Base-by-base conservation (phyloP, 148 eudicot species). In the Rhododendron henanense region DNA sequence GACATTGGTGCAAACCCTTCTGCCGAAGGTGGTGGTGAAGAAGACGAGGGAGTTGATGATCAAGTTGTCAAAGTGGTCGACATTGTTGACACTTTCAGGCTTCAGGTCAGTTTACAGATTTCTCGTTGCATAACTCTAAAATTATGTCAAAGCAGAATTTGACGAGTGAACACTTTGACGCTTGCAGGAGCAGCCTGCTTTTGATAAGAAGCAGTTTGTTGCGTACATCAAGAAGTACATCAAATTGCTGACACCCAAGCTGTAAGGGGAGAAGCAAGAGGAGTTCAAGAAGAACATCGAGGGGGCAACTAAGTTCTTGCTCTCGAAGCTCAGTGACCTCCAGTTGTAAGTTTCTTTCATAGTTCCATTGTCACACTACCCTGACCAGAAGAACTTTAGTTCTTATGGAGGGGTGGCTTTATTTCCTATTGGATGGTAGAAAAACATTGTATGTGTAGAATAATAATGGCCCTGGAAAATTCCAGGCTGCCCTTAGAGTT, bases 1-100 rank as follows among this genome's bases (percentile, higher is more conserved):
- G 90, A 94, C 85, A 94, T 96, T 82, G 99, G 99, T 88, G 99
- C 96, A 79, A 96, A 96, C 83, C 98, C 99, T 82, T 96, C 98
- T 74, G 96, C 98, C 18, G 99, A 96, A 86, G 99, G 96, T 74
- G 99, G 91, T 48, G 95, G 91, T 76, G 95, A 92, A 0, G 94
- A 93, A 1, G 95, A 93, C 50, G 95, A 93, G 75, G 94, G 94
- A 53, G 94, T 93, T 88, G 94, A 93, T 87, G 95, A 92, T 75
- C 88, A 85, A 83, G 87, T 90, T 51, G 90, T 84, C 14, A 93
- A 92, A 87, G 95, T 93, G 18, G 95, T 93, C 76, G 95, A 92
- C 85, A 92, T 93, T 85, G 95, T 93, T 79, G 95, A 93, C 89
- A 93, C 95, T 53, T 93, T 93, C 84, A 92, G 95, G 41, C 95